Evolutionary conservation across 208 protist species (phyloP), one percentile per base, ranked within the genome.

Genomic region (Pavlovales sp.): DNA sequence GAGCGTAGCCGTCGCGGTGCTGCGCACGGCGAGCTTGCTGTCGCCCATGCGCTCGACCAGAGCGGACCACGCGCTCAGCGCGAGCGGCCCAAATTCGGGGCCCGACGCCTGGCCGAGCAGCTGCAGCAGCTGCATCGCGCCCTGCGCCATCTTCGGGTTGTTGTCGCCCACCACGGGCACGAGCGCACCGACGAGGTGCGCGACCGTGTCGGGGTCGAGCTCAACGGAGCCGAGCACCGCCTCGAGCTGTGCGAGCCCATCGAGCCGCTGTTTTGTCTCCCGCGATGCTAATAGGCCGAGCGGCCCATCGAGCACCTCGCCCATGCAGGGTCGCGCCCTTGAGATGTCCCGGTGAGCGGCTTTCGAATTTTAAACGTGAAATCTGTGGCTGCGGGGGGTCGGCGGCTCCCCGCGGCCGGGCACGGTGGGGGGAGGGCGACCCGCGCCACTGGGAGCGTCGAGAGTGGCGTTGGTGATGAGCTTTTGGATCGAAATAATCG

Each of bases 101-200:
- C 82, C 82, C 32, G 67, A 26, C 30, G 0, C 14, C 37, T 77
- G 41, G 30, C n/a, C 57, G 0, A 86, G 47, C 28, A 4, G 18
- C 32, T 22, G 8, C 37, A 76, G 47, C 32, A 86, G 82, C 57
- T 40, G 22, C 32, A 86, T 22, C 82, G 77, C 44, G 20, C 57
- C 82, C 57, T 86, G 82, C 82, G 36, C 82, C 34, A 86, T 2
- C 57, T 86, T 86, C 4, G 57, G 82, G 82, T 76, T 86, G 47
- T 30, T 36, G 82, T 86, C 57, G 37, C 41, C 5, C 22, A 86
- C 26, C 82, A 36, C 82, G 0, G 82, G 82, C 26, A 14, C 47
- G 47, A 86, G 22, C 34, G 82, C 57, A 18, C 28, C 82, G 66
- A 76, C 36, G 34, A 86, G n/a, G 14, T 7, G 20, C 10, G 57